Conservation (phyloP, 805 yeast species). For the Wickerhamomyces ciferrii region DNA sequence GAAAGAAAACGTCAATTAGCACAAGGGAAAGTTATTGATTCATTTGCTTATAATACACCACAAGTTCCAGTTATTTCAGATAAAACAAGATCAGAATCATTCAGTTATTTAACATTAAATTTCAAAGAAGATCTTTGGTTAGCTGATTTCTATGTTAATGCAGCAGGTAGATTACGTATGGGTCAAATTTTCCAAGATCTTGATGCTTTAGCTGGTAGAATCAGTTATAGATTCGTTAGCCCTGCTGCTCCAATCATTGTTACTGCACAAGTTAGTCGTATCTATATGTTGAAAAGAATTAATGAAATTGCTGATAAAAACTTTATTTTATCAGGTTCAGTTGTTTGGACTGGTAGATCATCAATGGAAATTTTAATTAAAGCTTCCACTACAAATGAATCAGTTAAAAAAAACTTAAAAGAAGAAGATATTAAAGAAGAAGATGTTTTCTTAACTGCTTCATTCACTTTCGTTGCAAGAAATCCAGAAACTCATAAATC, state of each 20-base stretch:
- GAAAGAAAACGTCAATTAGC: constrained; percentile 66
- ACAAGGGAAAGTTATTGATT: constrained; percentile 69
- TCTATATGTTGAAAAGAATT: constrained; percentile 78
- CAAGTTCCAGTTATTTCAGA: constrained; percentile 67
- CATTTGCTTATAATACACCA: constrained; percentile 67
- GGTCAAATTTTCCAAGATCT: constrained; percentile 94
- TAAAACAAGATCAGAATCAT: constrained; percentile 73
- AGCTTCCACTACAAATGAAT: constrained; percentile 70
- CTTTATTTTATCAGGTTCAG: constrained; percentile 83
- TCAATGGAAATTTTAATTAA: constrained; percentile 93
- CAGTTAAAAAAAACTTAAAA: constrained; percentile 45
- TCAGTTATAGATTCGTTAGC: constrained; percentile 87
- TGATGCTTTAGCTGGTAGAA: constrained; percentile 91
- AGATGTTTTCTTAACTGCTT: constrained; percentile 79
- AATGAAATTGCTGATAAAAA: constrained; percentile 74
- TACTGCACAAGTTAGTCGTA: constrained; percentile 91
- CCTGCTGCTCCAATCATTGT: constrained; percentile 96
- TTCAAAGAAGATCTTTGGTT: constrained; percentile 80
- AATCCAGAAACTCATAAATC: constrained; percentile 90
- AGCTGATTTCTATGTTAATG: constrained; percentile 83
- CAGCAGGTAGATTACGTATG: constrained; percentile 85
- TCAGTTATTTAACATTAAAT: constrained; percentile 64
- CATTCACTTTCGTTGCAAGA: constrained; percentile 93
- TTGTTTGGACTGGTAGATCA: constrained; percentile 90
- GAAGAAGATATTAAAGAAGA: constrained; percentile 56